Percentiles rank a stretch among this genome's conserved stretches.
Conservation (phyloP, 139 green algal genomes). For the Closterium sp. region DNA sequence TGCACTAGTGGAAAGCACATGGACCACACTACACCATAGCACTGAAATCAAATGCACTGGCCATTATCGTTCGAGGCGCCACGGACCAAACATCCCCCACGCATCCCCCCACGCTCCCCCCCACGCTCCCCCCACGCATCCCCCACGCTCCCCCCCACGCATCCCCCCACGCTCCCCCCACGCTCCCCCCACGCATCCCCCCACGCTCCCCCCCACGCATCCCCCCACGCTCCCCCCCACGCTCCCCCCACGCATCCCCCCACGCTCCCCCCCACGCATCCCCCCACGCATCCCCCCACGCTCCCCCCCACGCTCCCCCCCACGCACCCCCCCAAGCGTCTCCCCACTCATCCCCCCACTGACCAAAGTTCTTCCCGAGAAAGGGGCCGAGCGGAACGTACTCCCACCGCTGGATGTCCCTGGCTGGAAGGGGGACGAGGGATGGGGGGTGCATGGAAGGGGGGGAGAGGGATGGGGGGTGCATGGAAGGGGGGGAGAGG, state of each 20-base stretch:
- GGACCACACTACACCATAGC: too few species aligned
- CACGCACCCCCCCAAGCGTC: background rate
- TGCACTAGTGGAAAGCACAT: background rate
- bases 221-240: too few species aligned
- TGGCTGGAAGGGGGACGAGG: slow-evolving; percentile 43
- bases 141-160: too few species aligned
- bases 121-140: background rate
- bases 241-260: too few species aligned
- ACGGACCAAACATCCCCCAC: too few species aligned
- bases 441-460: background rate
- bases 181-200: too few species aligned
- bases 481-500: too few species aligned
- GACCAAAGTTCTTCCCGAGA: slow-evolving; percentile 81
- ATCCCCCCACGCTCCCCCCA: background rate
- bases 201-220: background rate
- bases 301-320: background rate
- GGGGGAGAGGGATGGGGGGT: too few species aligned
- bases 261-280: too few species aligned
- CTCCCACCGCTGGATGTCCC: slow-evolving; percentile 95
- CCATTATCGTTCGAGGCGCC: too few species aligned
- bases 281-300: too few species aligned
- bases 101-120: background rate
- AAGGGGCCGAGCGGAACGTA: slow-evolving; percentile 90
- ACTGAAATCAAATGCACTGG: too few species aligned
- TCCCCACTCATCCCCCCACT: background rate